phyloP scores from a whole-genome alignment of 257 asterid species.

The Fraxinus quadrangulata region DNA sequence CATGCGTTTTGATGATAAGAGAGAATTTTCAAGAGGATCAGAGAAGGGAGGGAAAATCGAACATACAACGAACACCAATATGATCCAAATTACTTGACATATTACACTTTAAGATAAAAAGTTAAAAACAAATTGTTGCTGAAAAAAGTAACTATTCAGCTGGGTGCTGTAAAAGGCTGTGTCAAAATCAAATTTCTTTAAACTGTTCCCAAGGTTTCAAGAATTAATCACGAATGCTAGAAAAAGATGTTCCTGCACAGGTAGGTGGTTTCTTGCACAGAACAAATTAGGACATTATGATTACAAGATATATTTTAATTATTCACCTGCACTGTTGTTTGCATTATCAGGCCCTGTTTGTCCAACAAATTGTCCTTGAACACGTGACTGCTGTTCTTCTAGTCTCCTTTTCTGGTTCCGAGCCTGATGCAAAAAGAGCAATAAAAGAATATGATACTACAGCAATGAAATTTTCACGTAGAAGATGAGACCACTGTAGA shows the following conservation, averaged over 20 bases:
- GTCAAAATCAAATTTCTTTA: background rate
- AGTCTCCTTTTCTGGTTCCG: slow-evolving; percentile 61
- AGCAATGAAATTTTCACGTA: background rate
- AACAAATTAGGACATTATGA: background rate
- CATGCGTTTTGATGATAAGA: background rate
- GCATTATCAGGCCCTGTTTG: slow-evolving; percentile 47
- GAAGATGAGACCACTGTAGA: background rate
- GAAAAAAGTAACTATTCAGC: background rate
- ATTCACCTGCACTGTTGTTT: slow-evolving; percentile 46
- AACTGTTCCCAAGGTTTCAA: background rate
- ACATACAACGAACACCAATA: background rate
- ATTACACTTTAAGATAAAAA: background rate
- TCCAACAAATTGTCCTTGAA: slow-evolving; percentile 64
- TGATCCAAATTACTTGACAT: background rate
- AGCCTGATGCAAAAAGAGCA: slow-evolving; percentile 36
- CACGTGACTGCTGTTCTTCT: slow-evolving; percentile 69
- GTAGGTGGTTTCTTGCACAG: background rate
- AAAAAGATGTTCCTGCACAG: background rate
- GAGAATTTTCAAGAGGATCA: background rate
- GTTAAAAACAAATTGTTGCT: background rate
- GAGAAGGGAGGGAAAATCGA: background rate
- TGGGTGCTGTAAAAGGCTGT: background rate
- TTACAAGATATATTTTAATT: background rate
- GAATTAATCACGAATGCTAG: background rate
- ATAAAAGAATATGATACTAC: slow-evolving; percentile 7